These are phyloP conservation scores for Beauveria sp. DNA, from an alignment of 2,329 filamentous ascomycete species.

Conservation along the genomic window DNA sequence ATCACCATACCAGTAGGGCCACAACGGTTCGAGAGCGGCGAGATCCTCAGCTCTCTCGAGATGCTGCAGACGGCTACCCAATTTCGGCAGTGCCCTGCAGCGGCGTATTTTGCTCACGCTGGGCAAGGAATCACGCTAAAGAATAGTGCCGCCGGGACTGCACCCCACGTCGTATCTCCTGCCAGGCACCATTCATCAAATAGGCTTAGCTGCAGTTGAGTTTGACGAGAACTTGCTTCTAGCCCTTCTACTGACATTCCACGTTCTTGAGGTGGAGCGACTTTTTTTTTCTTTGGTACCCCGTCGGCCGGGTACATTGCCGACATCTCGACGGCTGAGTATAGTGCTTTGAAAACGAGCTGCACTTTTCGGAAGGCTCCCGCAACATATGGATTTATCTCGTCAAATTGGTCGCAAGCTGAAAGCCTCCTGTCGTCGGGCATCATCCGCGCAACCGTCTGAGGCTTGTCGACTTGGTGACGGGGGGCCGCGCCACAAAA, in stretches of 20 bases:
- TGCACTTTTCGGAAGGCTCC: neutral
- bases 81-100: neutral
- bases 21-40: neutral
- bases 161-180: slow-evolving; percentile 3
- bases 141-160: neutral
- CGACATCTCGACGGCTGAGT: neutral
- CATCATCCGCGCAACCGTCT: neutral
- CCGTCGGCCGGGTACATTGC: neutral
- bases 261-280: neutral
- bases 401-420: neutral
- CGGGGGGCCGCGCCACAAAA: slow-evolving; percentile 4
- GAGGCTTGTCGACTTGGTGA: neutral
- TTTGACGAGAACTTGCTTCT: slow-evolving; percentile 4
- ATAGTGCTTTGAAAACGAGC: neutral
- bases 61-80: neutral
- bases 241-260: slow-evolving; percentile 4
- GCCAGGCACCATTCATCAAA: neutral
- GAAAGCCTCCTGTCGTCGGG: neutral
- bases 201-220: neutral
- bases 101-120: neutral
- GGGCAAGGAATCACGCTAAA: neutral
- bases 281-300: neutral
- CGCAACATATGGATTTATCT: neutral
- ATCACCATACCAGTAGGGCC: neutral
- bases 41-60: neutral